A percentile compares a stretch with the other conserved stretches of the same genome.
These are phyloP conservation scores for Fusarium dimerum DNA, from an alignment of 2,329 filamentous ascomycete species.

Conservation along the genomic window DNA sequence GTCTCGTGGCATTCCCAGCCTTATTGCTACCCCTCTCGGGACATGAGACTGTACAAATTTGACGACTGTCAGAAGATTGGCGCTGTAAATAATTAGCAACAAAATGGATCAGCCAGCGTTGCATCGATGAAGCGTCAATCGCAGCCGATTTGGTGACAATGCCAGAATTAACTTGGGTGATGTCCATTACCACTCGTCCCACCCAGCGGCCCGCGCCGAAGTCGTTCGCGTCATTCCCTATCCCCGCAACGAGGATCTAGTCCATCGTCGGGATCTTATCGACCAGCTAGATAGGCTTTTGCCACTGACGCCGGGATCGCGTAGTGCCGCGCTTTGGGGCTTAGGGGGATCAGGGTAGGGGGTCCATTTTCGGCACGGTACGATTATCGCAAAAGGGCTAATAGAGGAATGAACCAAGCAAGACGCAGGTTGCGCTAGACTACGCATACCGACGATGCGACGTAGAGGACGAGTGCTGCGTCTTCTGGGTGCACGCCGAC, in stretches of 20 bases:
- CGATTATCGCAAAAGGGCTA: not conserved
- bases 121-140: too few species aligned
- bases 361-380: not conserved
- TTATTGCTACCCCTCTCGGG: too few species aligned
- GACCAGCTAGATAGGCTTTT: slow-evolving; percentile 20
- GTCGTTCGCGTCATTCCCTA: slow-evolving; percentile 20
- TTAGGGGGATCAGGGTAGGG: slow-evolving; percentile 31
- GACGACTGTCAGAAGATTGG: too few species aligned
- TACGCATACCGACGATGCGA: slow-evolving; percentile 32
- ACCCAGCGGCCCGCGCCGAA: slow-evolving; percentile 2
- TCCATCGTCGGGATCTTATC: slow-evolving; percentile 22
- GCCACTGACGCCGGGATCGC: slow-evolving; percentile 9
- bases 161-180: slow-evolving; percentile 5
- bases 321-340: slow-evolving; percentile 27
- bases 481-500: slow-evolving; percentile 40
- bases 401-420: slow-evolving; percentile 27
- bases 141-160: slow-evolving; percentile 1
- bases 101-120: too few species aligned
- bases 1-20: too few species aligned
- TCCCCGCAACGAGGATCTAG: slow-evolving; percentile 27
- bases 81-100: too few species aligned
- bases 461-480: slow-evolving; percentile 22
- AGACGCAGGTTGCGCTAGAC: slow-evolving; percentile 38
- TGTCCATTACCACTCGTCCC: slow-evolving; percentile 1
- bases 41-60: too few species aligned